Evolutionary conservation across 75 land plant species (phyloP).

Genomic region (Chamaecyparis obtusa): DNA sequence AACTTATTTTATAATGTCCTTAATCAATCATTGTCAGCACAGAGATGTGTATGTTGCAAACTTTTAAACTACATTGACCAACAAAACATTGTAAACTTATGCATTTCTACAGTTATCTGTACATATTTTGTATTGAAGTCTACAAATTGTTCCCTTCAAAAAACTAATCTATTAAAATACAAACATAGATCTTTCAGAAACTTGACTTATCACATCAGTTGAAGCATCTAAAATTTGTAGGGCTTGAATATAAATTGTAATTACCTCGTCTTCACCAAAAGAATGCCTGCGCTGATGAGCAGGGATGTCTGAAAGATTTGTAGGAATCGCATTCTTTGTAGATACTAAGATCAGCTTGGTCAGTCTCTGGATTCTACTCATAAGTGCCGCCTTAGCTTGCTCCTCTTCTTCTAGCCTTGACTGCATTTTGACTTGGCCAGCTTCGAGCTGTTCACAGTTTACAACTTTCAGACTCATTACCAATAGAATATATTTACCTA

Average conservation of each 20-base stretch:
- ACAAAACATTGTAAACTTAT: neutral
- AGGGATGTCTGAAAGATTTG: slow-evolving; percentile 33
- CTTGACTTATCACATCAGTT: neutral
- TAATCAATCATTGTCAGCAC: no score
- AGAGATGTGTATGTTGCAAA: neutral
- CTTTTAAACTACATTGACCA: neutral
- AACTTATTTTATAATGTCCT: neutral
- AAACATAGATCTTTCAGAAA: neutral
- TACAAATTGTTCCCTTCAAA: neutral
- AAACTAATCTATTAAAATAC: neutral
- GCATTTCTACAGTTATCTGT: neutral
- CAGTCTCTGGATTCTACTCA: slow-evolving; percentile 85
- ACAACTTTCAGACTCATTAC: neutral
- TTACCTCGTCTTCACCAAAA: slow-evolving; percentile 60
- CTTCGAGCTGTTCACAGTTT: slow-evolving; percentile 54
- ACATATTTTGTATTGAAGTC: neutral
- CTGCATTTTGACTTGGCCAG: slow-evolving; percentile 88
- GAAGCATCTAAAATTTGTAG: neutral
- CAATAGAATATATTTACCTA: neutral
- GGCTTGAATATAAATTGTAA: neutral
- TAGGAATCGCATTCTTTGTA: slow-evolving; percentile 63
- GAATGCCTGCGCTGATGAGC: slow-evolving; percentile 54
- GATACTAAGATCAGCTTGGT: slow-evolving; percentile 86
- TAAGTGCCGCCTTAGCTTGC: slow-evolving; percentile 80
- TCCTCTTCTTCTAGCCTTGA: slow-evolving; percentile 86